Base-by-base conservation (phyloP, 441 rosid species). In the Pelargonium fulgidum region DNA sequence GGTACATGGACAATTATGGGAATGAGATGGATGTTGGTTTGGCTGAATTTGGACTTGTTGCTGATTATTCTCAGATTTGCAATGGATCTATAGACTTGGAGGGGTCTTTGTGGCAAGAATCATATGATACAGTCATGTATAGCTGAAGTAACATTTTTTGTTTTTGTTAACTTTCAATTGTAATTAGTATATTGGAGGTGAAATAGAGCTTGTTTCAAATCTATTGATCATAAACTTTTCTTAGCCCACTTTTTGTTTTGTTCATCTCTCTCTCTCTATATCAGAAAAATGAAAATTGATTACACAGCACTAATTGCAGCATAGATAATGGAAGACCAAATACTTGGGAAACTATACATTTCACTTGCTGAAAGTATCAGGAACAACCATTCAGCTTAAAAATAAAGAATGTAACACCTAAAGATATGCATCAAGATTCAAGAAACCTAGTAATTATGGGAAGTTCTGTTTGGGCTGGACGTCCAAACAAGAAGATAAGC, bases 31-130 rank as follows among this genome's bases (percentile, higher is more conserved):
- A 52, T 52, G 59, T 52, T 52, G 59, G 59, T 11, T 58, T 58
- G 26, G 26, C 63, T 58, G 63, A 58, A 19, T 58, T 58, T 58
- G 63, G 63, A 58, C 29, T 58, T 58, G 63, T 20, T 58, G 63
- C 63, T 19, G 63, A 58, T 9, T 58, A 58, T 58, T 58, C 63
- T 20, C 7, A 19, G 63, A 19, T 58, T 4, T 58, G 63, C 33
- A 58, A 58, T 58, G 63, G 63, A 58, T 19, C 63, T 2, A 19
- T 58, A 8, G 13, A 58, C n/a, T 58, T 58, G 26, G 63, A 58
- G 63, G 63, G 63, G 10, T 20, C 63, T 58, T 17, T 58, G 63
- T 58, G 63, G 63, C 63, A 58, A 58, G 63, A 17, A 9, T 58
- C 63, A 58, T 58, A 20, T 58, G 29, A 58, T 20, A 58, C 63